Evolutionary conservation across 495 filamentous ascomycete species (phyloP).

Genomic region (Sporormia fimetaria): DNA sequence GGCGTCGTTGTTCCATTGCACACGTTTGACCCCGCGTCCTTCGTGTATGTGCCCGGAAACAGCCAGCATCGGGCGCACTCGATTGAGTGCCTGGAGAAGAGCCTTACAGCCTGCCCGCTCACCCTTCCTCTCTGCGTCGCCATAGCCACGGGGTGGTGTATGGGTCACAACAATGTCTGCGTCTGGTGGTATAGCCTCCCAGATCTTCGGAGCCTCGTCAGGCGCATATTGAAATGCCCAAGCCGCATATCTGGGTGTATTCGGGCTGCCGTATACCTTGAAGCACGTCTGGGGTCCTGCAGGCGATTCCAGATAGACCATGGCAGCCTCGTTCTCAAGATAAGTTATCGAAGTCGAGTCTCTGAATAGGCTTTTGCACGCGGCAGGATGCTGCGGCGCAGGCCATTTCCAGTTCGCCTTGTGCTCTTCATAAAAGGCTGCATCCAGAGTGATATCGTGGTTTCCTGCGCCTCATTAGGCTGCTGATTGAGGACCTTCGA

Average conservation of each 20-base stretch:
- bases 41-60: slow-evolving; percentile 34
- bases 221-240: slow-evolving; percentile 65
- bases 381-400: slow-evolving; percentile 42
- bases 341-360: slow-evolving; percentile 49
- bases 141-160: slow-evolving; percentile 29
- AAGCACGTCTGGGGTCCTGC: slow-evolving; percentile 55
- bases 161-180: slow-evolving; percentile 33
- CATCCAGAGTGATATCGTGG: slow-evolving; percentile 67
- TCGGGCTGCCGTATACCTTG: slow-evolving; percentile 68
- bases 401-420: slow-evolving; percentile 49
- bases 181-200: slow-evolving; percentile 31
- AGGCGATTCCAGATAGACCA: slow-evolving; percentile 45
- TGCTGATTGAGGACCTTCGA: background rate
- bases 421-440: slow-evolving; percentile 47
- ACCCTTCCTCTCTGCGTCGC: slow-evolving; percentile 24
- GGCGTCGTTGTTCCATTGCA: slow-evolving; percentile 41
- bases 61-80: slow-evolving; percentile 29
- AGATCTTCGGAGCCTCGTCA: slow-evolving; percentile 40
- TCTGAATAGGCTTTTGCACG: slow-evolving; percentile 46
- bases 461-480: slow-evolving; percentile 44
- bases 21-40: slow-evolving; percentile 38
- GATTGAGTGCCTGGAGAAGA: slow-evolving; percentile 21
- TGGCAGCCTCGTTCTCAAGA: slow-evolving; percentile 50
- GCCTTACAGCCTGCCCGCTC: slow-evolving; percentile 26
- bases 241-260: slow-evolving; percentile 47